These are phyloP conservation scores for Boletus tylopilopsis DNA, from an alignment of 768 basidiomycete genomes.

Conservation along the genomic window DNA sequence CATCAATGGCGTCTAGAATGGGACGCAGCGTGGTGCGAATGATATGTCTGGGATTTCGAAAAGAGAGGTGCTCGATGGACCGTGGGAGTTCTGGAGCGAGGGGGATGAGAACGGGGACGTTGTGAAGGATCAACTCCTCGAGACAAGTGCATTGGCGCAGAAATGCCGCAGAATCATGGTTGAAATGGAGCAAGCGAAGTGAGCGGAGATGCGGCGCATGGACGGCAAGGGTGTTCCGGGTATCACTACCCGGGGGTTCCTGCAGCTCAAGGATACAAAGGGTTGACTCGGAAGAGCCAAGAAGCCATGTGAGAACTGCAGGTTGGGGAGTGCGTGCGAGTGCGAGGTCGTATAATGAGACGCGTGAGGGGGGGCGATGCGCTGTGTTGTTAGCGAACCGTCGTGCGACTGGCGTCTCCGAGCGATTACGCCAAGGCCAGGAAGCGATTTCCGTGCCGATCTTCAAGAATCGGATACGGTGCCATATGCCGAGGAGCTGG, in stretches of 20 bases:
- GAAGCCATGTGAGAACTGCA: constrained; percentile 36
- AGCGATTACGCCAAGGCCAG: constrained; percentile 27
- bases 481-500: constrained; percentile 38
- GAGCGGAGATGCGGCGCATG: constrained; percentile 39
- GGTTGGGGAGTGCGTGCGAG: constrained; percentile 34
- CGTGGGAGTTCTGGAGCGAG: constrained; percentile 32
- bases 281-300: constrained; percentile 31
- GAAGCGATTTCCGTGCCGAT: constrained; percentile 37
- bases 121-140: constrained; percentile 38
- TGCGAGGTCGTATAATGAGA: constrained; percentile 39
- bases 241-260: constrained; percentile 29
- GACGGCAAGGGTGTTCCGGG: constrained; percentile 23
- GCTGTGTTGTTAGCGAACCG: not conserved
- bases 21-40: constrained; percentile 23
- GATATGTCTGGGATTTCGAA: constrained; percentile 30
- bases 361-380: constrained; percentile 9
- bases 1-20: constrained; percentile 31
- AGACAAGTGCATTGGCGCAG: constrained; percentile 36
- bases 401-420: constrained; percentile 10
- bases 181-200: constrained; percentile 39
- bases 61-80: constrained; percentile 39
- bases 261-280: constrained; percentile 41
- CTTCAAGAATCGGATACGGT: constrained; percentile 35
- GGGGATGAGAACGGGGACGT: constrained; percentile 32
- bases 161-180: constrained; percentile 29